Percentiles rank a stretch among this genome's conserved stretches.
phyloP scores from a whole-genome alignment of 192 early-diverging fungal species.

The Rhizoclosmatium sp. region DNA sequence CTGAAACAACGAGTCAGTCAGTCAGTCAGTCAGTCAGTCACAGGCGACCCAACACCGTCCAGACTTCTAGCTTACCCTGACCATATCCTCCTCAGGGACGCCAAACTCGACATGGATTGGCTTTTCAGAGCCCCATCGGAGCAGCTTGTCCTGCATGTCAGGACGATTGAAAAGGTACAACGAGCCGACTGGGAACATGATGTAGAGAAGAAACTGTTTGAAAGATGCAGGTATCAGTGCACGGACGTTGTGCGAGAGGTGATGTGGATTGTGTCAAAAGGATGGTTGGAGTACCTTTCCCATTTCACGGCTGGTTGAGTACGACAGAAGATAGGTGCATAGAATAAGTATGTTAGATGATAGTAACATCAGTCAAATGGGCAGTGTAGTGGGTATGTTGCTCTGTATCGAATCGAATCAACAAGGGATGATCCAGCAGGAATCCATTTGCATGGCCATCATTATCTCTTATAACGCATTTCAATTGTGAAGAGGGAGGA shows the following conservation, averaged over 20 bases:
- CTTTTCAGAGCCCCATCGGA: not conserved
- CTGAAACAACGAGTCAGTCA: not conserved
- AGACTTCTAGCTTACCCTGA: slow-evolving; percentile 6
- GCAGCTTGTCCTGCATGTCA: slow-evolving; percentile 43
- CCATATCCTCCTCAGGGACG: slow-evolving; percentile 28
- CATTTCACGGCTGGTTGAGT: slow-evolving; percentile 7
- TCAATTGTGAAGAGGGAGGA: no score
- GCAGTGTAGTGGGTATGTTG: no score
- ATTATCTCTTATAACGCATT: no score
- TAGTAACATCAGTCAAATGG: no score
- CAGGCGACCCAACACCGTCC: not conserved
- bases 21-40: not conserved
- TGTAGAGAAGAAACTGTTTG: slow-evolving; percentile 47
- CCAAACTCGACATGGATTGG: slow-evolving; percentile 27
- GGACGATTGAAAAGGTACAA: slow-evolving; percentile 48
- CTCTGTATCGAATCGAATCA: no score
- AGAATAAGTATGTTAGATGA: no score
- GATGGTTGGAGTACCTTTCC: not conserved
- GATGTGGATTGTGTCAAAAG: not conserved
- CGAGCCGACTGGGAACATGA: slow-evolving; percentile 49
- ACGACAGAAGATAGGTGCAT: not conserved
- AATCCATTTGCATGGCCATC: no score
- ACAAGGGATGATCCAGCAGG: no score
- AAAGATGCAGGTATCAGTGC: not conserved
- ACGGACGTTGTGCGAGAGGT: not conserved